These are phyloP conservation scores for Pseudevernia furfuracea DNA, from an alignment of 495 filamentous ascomycete species.

Conservation along the genomic window DNA sequence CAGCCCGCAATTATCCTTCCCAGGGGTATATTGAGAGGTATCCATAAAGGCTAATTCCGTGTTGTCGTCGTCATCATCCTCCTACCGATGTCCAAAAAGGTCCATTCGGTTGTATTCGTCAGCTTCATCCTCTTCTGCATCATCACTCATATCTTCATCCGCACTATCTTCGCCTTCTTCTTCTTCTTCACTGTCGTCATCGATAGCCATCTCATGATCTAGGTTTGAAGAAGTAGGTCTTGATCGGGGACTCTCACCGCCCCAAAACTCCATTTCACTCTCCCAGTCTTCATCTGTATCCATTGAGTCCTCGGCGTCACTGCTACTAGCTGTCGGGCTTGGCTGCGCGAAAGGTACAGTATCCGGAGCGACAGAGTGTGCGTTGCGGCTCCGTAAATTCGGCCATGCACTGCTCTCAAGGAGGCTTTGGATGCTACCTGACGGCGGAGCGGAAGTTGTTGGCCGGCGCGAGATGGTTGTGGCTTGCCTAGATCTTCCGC, in stretches of 20 bases:
- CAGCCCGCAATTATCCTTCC: not conserved
- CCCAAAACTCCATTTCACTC: conserved; percentile 57
- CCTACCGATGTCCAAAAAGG: conserved; percentile 62
- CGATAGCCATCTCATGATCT: conserved; percentile 32
- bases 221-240: conserved; percentile 36
- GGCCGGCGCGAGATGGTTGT: conserved; percentile 27
- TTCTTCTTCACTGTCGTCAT: conserved; percentile 32
- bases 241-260: conserved; percentile 42
- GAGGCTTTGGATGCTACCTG: conserved; percentile 2
- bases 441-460: conserved; percentile 28
- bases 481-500: conserved; percentile 20
- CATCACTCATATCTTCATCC: conserved; percentile 35
- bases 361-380: conserved; percentile 34
- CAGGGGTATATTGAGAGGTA: not conserved
- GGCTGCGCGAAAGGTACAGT: conserved; percentile 35
- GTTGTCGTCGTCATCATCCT: not conserved
- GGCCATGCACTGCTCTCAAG: conserved; percentile 13
- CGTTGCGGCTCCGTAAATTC: conserved; percentile 34
- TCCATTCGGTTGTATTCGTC: conserved; percentile 48
- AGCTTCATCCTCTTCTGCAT: conserved; percentile 46
- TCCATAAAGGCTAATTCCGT: too few relatives aligned
- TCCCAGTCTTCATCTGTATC: conserved; percentile 40
- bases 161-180: conserved; percentile 32
- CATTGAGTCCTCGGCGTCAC: conserved; percentile 35
- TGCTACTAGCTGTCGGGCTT: conserved; percentile 32